Base-by-base conservation (phyloP, 192 early-diverging fungal genomes). In the Mortierella claussenii region DNA sequence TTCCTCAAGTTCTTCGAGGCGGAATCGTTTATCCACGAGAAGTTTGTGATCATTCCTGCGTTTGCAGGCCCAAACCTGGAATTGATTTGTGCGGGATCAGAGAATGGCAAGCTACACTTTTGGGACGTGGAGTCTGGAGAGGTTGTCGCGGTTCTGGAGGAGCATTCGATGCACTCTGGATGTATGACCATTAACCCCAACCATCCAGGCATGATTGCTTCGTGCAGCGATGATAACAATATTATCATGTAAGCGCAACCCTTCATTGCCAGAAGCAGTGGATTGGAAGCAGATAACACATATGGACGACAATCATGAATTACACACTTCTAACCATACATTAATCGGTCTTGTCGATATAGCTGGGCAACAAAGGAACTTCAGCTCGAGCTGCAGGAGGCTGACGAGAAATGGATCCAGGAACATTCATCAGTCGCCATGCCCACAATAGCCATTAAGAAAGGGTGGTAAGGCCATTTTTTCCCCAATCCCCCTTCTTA, bases 221-320 rank as follows among this genome's bases (percentile, higher is more conserved):
- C 69, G 34, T 71, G 60, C 37, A 63, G 60, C 34, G 69, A 71
- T 20, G 69, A 71, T 37, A 63, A 47, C 17, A 21, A 20, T 27
- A 55, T 71, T 17, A 62, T 71, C 30, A 49, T 71, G 69, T 71
- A 63, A 28, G 60, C n/a, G n/a, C n/a, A n/a, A n/a, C n/a, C n/a
- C n/a, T n/a, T n/a, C n/a, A n/a, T n/a, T n/a, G n/a, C n/a, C n/a
- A n/a, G n/a, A n/a, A n/a, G n/a, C n/a, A n/a, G n/a, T n/a, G n/a
- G n/a, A n/a, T n/a, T n/a, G n/a, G n/a, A n/a, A n/a, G n/a, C n/a
- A n/a, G n/a, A n/a, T n/a, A n/a, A n/a, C n/a, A n/a, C n/a, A n/a
- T n/a, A n/a, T n/a, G n/a, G n/a, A n/a, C n/a, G n/a, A n/a, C n/a
- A n/a, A n/a, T n/a, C n/a, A n/a, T n/a, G n/a, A n/a, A n/a, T n/a